Percentiles rank a stretch among this genome's conserved stretches.
Conservation (phyloP, 768 basidiomycete genomes). For the Podaxis sp. region DNA sequence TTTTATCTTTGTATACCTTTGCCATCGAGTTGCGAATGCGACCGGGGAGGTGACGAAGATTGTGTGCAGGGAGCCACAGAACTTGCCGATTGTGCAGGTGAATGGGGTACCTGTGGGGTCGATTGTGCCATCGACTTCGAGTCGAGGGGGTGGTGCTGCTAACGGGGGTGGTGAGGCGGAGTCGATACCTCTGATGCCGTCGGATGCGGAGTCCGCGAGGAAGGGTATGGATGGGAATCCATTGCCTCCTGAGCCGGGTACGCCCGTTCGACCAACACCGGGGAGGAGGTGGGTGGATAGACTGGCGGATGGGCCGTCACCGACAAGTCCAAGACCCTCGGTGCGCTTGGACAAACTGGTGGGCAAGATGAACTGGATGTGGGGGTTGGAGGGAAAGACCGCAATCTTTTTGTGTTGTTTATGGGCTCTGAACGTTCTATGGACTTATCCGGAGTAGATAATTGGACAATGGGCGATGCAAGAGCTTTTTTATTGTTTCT, state of each 20-base stretch:
- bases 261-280: constrained; percentile 31
- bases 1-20: constrained; percentile 78
- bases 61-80: constrained; percentile 41
- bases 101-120: constrained; percentile 19
- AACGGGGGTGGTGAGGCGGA: background rate
- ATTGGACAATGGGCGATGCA: background rate
- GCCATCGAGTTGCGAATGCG: constrained; percentile 73
- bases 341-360: constrained; percentile 32
- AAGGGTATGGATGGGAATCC: constrained; percentile 26
- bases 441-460: constrained; percentile 18
- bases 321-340: constrained; percentile 21
- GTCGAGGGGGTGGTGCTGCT: background rate
- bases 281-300: constrained; percentile 52
- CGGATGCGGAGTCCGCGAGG: constrained; percentile 15
- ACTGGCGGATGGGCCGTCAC: constrained; percentile 35
- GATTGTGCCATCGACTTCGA: background rate
- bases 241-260: constrained; percentile 36
- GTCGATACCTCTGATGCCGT: constrained; percentile 20
- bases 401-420: constrained; percentile 34
- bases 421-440: constrained; percentile 65
- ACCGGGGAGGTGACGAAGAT: constrained; percentile 68
- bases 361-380: constrained; percentile 19
- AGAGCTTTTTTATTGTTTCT: background rate
- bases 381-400: constrained; percentile 38
- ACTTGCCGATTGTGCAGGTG: constrained; percentile 24